Conservation (phyloP, 805 yeast species). For the Starmerella apicola region DNA sequence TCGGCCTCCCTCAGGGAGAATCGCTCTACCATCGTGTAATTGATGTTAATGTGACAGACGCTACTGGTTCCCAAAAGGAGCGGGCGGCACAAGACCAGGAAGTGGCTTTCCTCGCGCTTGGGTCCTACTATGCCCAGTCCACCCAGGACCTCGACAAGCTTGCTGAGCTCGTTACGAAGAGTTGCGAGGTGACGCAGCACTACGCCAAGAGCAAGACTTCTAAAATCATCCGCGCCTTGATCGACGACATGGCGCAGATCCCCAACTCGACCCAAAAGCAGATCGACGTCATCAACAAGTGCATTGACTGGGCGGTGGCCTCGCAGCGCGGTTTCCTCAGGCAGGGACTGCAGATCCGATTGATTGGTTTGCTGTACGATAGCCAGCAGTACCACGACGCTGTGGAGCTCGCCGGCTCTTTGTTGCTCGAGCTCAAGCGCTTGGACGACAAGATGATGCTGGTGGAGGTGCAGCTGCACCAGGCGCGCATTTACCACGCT, state of each 20-base stretch:
- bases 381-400: constrained; percentile 57
- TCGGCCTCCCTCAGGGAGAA: constrained; percentile 19
- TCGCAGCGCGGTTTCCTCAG: constrained; percentile 81
- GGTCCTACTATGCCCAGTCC: constrained; percentile 48
- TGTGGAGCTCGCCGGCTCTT: constrained; percentile 52
- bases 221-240: constrained; percentile 67
- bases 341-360: constrained; percentile 74
- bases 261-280: constrained; percentile 53
- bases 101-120: constrained; percentile 60
- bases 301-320: constrained; percentile 74
- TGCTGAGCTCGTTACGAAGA: constrained; percentile 47
- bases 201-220: constrained; percentile 93
- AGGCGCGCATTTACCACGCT: constrained; percentile 80
- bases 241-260: constrained; percentile 60
- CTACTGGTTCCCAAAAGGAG: constrained; percentile 28
- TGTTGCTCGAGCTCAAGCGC: constrained; percentile 77
- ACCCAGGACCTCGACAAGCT: constrained; percentile 38
- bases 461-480: constrained; percentile 89
- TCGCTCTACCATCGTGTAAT: constrained; percentile 11
- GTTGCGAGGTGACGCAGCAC: constrained; percentile 58
- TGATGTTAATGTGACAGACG: constrained; percentile 12
- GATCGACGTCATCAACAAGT: constrained; percentile 58
- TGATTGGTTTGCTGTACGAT: constrained; percentile 61
- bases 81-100: constrained; percentile 46
- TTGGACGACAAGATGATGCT: constrained; percentile 90